phyloP scores from a whole-genome alignment of 805 yeast genomes.

The Saccharomycopsis amapae region DNA sequence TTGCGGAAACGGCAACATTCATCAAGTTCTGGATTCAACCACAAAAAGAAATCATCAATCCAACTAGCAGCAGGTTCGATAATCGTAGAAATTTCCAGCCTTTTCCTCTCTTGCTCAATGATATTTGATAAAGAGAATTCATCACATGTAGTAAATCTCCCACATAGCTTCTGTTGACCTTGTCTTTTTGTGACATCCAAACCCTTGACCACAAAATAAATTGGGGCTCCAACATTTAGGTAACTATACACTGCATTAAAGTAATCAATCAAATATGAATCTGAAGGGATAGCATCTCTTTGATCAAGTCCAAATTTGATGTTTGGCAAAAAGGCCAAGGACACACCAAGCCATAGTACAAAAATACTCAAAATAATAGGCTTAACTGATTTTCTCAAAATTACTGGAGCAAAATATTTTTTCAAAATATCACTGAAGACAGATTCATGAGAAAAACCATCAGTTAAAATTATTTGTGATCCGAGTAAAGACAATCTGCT shows the following conservation, averaged over 20 bases:
- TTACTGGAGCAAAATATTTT: constrained; percentile 49
- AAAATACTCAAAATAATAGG: constrained; percentile 48
- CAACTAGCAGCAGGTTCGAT: constrained; percentile 84
- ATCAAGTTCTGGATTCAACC: constrained; percentile 80
- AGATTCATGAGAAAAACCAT: constrained; percentile 14
- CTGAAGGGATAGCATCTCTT: constrained; percentile 76
- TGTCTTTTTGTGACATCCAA: constrained; percentile 52
- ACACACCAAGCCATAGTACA: constrained; percentile 55
- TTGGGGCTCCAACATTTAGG: constrained; percentile 86
- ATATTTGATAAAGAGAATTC: constrained; percentile 72
- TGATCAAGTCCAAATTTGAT: constrained; percentile 83
- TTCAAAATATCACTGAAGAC: constrained; percentile 38
- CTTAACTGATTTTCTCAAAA: constrained; percentile 42
- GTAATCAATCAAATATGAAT: constrained; percentile 74
- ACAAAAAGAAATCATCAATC: constrained; percentile 85
- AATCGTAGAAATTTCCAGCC: constrained; percentile 57
- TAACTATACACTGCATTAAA: constrained; percentile 68
- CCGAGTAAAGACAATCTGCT: constrained; percentile 8
- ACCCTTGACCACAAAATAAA: constrained; percentile 73
- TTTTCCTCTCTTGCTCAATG: constrained; percentile 73
- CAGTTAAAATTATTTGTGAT: constrained; percentile 4
- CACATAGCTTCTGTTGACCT: constrained; percentile 74
- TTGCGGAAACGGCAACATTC: constrained; percentile 77
- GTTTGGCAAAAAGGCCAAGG: constrained; percentile 61
- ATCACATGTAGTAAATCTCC: constrained; percentile 79